Evolutionary conservation across 331 rosid species (phyloP).

Genomic region (Prunus yedoensis): DNA sequence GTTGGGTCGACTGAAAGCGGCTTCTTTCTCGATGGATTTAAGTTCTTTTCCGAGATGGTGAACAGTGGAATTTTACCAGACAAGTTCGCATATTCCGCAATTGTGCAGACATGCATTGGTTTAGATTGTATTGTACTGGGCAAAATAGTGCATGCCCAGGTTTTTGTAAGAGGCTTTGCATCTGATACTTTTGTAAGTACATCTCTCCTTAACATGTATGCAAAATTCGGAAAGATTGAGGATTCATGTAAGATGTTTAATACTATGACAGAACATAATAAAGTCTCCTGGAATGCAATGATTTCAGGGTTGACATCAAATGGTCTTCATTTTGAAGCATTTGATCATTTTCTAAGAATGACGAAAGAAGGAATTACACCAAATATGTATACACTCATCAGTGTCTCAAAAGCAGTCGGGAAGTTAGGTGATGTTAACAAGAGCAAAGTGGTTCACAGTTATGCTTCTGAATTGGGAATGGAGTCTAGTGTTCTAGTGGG

Average conservation of each 20-base stretch:
- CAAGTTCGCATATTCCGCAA: constrained; percentile 63
- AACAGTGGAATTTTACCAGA: constrained; percentile 46
- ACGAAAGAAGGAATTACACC: constrained; percentile 40
- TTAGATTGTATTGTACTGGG: constrained; percentile 45
- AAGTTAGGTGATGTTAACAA: constrained; percentile 45
- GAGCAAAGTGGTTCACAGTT: constrained; percentile 46
- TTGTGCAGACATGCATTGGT: constrained; percentile 64
- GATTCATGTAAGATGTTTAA: constrained; percentile 53
- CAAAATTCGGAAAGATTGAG: constrained; percentile 54
- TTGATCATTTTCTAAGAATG: constrained; percentile 53
- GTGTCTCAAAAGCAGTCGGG: constrained; percentile 64
- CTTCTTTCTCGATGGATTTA: constrained; percentile 41
- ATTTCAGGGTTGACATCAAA: constrained; percentile 61
- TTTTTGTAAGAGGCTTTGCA: constrained; percentile 57
- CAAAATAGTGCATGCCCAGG: constrained; percentile 67
- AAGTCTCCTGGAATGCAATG: constrained; percentile 76
- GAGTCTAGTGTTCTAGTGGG: constrained; percentile 56
- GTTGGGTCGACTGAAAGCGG: constrained; percentile 55
- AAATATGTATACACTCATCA: constrained; percentile 46
- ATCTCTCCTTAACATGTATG: constrained; percentile 78
- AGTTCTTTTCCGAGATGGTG: constrained; percentile 59
- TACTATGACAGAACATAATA: constrained; percentile 46
- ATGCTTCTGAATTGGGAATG: constrained; percentile 54
- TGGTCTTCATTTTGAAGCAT: constrained; percentile 52
- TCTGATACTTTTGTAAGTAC: constrained; percentile 52